Evolutionary conservation across 345 rosid species (phyloP).

Genomic region (Aquilaria sinensis): DNA sequence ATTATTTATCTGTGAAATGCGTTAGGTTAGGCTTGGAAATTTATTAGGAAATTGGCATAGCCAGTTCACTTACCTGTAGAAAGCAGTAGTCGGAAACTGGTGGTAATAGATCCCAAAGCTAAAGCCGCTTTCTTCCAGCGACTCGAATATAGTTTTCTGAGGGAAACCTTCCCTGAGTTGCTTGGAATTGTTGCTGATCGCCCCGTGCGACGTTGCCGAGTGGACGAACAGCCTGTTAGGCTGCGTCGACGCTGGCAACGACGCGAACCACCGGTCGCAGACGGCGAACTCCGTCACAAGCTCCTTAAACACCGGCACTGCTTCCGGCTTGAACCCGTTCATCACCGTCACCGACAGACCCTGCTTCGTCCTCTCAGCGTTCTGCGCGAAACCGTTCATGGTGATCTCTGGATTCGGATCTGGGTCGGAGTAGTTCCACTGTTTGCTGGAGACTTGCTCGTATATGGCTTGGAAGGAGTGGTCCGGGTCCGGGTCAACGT

Average conservation of each 20-base stretch:
- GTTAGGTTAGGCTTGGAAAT: too few species aligned
- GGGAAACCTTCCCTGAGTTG: constrained; percentile 50
- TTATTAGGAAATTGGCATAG: too few species aligned
- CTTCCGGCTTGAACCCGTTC: constrained; percentile 70
- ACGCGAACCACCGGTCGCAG: constrained; percentile 78
- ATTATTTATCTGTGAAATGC: too few species aligned
- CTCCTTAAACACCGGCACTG: constrained; percentile 51
- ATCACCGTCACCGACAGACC: constrained; percentile 58
- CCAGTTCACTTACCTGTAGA: constrained; percentile 37
- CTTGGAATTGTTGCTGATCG: constrained; percentile 44
- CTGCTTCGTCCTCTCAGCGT: constrained; percentile 39
- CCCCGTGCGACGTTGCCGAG: constrained; percentile 72
- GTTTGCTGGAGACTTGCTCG: constrained; percentile 79
- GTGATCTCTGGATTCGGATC: constrained; percentile 35
- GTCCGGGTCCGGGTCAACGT: constrained; percentile 79
- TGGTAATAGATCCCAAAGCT: constrained; percentile 61
- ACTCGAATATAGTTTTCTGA: constrained; percentile 66
- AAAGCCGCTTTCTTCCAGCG: constrained; percentile 51
- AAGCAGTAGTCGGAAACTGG: constrained; percentile 46
- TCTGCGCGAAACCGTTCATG: constrained; percentile 73
- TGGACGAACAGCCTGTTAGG: constrained; percentile 60
- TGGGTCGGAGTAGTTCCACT: constrained; percentile 43
- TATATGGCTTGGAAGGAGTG: constrained; percentile 83
- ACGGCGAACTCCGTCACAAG: constrained; percentile 60
- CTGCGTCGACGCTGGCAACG: constrained; percentile 61